Percentiles rank a stretch among this genome's conserved stretches.
Evolutionary conservation across 805 yeast species (phyloP).

Genomic region (Cyberlindnera petersonii): DNA sequence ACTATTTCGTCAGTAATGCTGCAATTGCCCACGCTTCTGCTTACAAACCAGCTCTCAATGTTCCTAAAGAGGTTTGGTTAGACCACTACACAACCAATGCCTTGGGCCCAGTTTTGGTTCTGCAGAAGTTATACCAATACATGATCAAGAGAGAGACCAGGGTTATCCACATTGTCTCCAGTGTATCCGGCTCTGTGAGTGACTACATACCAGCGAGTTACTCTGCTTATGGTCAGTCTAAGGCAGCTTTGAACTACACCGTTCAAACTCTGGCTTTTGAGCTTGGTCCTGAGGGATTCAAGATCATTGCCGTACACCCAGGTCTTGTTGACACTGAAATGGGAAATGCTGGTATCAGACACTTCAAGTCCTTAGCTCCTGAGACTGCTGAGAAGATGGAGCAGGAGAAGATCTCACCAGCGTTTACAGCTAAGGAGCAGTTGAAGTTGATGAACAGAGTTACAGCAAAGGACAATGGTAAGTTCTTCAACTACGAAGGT

Average conservation of each 20-base stretch:
- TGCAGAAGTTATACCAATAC: constrained; percentile 23
- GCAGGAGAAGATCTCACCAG: not conserved
- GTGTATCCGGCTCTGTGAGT: constrained; percentile 27
- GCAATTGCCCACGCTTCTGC: constrained; percentile 12
- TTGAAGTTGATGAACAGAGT: not conserved
- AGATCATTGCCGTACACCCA: constrained; percentile 33
- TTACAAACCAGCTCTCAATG: constrained; percentile 2
- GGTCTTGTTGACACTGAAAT: constrained; percentile 34
- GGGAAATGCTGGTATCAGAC: not conserved
- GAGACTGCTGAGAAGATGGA: not conserved
- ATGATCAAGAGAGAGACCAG: constrained; percentile 22
- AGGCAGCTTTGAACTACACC: constrained; percentile 36
- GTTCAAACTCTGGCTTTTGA: constrained; percentile 29
- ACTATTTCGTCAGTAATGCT: constrained; percentile 16
- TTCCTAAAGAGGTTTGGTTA: constrained; percentile 8
- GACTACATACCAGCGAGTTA: constrained; percentile 14
- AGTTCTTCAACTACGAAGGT: constrained; percentile 10
- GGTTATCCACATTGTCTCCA: constrained; percentile 29
- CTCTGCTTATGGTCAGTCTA: constrained; percentile 36
- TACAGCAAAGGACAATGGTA: constrained; percentile 8
- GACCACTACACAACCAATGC: constrained; percentile 25
- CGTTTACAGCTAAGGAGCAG: constrained; percentile 2
- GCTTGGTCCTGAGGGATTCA: constrained; percentile 25
- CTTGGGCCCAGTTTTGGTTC: constrained; percentile 26
- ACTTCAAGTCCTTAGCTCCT: not conserved